A percentile compares a stretch with the other conserved stretches of the same genome.
These are phyloP conservation scores for Quercus glauca DNA, from an alignment of 306 rosid genomes.

Conservation along the genomic window DNA sequence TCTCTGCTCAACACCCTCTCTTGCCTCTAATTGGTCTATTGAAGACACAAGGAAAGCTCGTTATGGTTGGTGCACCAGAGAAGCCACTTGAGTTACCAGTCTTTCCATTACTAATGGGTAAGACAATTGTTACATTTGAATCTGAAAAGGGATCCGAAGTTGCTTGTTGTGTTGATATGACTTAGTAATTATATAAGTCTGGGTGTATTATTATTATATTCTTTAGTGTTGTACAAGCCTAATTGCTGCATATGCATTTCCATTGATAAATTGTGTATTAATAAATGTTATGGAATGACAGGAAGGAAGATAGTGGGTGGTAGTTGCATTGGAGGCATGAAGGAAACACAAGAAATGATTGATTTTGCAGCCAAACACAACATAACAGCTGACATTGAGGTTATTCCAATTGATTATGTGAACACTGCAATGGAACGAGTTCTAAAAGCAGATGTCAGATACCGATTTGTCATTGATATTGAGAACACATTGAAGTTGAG, in stretches of 20 bases:
- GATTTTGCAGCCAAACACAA: not conserved
- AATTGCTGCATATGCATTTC: not conserved
- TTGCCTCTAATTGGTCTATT: conserved; percentile 4
- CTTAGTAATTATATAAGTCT: no score
- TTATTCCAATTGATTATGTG: not conserved
- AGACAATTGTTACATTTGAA: not conserved
- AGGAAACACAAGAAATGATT: conserved; percentile 33
- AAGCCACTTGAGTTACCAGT: conserved; percentile 31
- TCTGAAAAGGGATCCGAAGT: no score
- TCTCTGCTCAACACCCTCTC: conserved; percentile 9
- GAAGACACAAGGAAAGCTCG: conserved; percentile 33
- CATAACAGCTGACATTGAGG: not conserved
- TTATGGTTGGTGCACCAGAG: conserved; percentile 40
- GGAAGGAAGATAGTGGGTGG: conserved; percentile 25
- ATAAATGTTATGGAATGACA: not conserved
- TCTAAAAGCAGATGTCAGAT: not conserved
- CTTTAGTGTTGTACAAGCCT: no score
- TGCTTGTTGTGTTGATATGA: no score
- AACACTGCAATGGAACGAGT: conserved; percentile 14
- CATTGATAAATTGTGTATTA: not conserved
- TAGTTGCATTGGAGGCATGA: conserved; percentile 25
- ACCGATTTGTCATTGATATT: conserved; percentile 4
- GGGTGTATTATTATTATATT: no score
- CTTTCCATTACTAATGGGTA: conserved; percentile 30
- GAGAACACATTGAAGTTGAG: conserved; percentile 9